These are phyloP conservation scores for Lactarius deliciosus DNA, from an alignment of 768 basidiomycete species.

Conservation along the genomic window DNA sequence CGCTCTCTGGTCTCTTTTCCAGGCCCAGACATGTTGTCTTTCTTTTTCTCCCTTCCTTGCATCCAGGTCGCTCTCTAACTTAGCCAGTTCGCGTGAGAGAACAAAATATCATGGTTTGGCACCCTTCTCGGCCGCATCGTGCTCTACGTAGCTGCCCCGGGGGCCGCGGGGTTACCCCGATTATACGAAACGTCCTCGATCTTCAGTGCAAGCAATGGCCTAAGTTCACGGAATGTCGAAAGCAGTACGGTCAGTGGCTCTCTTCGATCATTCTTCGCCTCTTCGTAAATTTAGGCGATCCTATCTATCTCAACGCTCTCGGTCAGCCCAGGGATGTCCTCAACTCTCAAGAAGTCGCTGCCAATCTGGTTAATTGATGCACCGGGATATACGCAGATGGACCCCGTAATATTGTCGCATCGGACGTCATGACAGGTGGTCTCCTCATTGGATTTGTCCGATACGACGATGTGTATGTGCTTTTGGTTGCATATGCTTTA, in stretches of 20 bases:
- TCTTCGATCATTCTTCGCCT: too few relatives aligned
- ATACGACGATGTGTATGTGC: background rate
- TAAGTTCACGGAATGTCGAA: slow-evolving; percentile 14
- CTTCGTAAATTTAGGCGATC: too few relatives aligned
- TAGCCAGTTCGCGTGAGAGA: slow-evolving; percentile 1
- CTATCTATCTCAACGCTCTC: slow-evolving; percentile 9
- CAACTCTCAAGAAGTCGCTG: slow-evolving; percentile 11
- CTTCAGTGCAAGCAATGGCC: slow-evolving; percentile 2
- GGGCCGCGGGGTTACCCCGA: slow-evolving; percentile 18
- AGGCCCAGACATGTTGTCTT: too few relatives aligned
- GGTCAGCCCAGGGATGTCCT: slow-evolving; percentile 17
- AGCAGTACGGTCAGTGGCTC: slow-evolving; percentile 16
- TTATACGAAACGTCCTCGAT: slow-evolving; percentile 13
- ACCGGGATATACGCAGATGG: slow-evolving; percentile 16
- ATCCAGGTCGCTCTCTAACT: background rate
- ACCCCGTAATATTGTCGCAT: slow-evolving; percentile 10
- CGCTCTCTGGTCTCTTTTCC: background rate
- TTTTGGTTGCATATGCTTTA: background rate
- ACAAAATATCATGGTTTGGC: slow-evolving; percentile 12
- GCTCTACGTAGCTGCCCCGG: background rate
- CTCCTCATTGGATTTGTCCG: background rate
- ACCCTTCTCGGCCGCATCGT: background rate
- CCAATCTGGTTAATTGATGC: slow-evolving; percentile 15
- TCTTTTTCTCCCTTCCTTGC: slow-evolving; percentile 1
- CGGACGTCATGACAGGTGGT: slow-evolving; percentile 1